phyloP scores from a whole-genome alignment of 768 basidiomycete species.

The Naganishia randhawae region DNA sequence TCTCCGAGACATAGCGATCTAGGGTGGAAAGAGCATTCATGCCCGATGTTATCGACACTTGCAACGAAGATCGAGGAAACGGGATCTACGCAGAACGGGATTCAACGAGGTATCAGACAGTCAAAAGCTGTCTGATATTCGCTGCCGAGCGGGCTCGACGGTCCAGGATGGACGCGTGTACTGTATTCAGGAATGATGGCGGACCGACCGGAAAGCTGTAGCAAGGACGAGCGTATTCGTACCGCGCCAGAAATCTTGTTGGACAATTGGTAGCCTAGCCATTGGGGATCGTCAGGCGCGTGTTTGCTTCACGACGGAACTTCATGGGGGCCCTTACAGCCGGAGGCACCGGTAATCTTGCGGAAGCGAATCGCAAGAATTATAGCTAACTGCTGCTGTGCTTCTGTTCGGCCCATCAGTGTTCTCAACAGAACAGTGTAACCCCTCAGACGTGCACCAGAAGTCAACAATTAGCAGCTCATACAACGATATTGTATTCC shows the following conservation, averaged over 20 bases:
- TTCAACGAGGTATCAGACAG: background rate
- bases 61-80: background rate
- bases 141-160: too few species aligned
- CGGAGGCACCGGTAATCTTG: constrained; percentile 5
- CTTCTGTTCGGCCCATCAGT: too few species aligned
- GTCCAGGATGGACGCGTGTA: background rate
- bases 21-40: constrained; percentile 20
- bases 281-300: constrained; percentile 1
- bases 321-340: constrained; percentile 9
- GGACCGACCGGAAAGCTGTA: background rate
- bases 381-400: too few species aligned
- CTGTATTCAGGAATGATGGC: background rate
- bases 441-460: too few species aligned
- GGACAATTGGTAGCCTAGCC: background rate
- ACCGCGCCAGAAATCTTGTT: background rate
- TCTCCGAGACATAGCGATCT: constrained; percentile 5
- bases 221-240: background rate
- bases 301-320: background rate
- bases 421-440: too few species aligned
- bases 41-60: background rate
- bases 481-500: too few species aligned
- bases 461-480: too few species aligned
- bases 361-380: too few species aligned
- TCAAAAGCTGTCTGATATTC: background rate
- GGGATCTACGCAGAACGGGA: background rate